phyloP scores from a whole-genome alignment of 768 basidiomycete species.

The Termitomyces sp. region DNA sequence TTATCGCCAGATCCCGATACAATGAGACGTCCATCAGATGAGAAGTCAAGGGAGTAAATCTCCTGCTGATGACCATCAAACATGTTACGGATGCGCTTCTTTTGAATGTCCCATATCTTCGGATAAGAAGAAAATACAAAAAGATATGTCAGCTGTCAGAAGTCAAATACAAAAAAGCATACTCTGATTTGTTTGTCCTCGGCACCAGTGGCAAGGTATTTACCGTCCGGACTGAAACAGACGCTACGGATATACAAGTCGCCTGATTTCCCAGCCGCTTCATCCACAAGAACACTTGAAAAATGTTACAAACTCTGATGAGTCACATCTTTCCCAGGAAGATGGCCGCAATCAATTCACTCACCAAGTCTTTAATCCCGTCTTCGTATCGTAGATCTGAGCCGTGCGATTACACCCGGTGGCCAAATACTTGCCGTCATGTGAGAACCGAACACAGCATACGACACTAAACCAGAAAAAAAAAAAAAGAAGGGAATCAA shows the following conservation, averaged over 20 bases:
- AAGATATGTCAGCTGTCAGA: constrained; percentile 14
- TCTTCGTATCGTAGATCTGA: constrained; percentile 92
- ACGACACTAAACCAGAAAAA: constrained; percentile 32
- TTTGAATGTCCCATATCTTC: constrained; percentile 90
- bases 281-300: constrained; percentile 72
- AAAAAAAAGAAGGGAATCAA: not conserved
- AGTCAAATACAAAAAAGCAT: constrained; percentile 19
- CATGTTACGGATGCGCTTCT: constrained; percentile 69
- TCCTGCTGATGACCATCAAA: constrained; percentile 91
- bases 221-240: constrained; percentile 84
- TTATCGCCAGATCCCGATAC: constrained; percentile 84
- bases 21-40: constrained; percentile 76
- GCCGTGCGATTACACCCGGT: constrained; percentile 96
- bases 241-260: constrained; percentile 94
- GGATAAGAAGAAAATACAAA: not conserved
- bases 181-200: constrained; percentile 89
- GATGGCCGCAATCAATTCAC: constrained; percentile 16
- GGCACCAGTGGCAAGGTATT: constrained; percentile 85
- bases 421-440: constrained; percentile 88
- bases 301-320: not conserved
- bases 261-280: constrained; percentile 61
- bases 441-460: constrained; percentile 92
- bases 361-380: constrained; percentile 81
- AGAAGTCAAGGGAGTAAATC: constrained; percentile 92
- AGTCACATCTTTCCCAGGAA: constrained; percentile 4